Evolutionary conservation across 2,329 filamentous ascomycete genomes (phyloP).

Genomic region (Thielaviopsis euricoi): DNA sequence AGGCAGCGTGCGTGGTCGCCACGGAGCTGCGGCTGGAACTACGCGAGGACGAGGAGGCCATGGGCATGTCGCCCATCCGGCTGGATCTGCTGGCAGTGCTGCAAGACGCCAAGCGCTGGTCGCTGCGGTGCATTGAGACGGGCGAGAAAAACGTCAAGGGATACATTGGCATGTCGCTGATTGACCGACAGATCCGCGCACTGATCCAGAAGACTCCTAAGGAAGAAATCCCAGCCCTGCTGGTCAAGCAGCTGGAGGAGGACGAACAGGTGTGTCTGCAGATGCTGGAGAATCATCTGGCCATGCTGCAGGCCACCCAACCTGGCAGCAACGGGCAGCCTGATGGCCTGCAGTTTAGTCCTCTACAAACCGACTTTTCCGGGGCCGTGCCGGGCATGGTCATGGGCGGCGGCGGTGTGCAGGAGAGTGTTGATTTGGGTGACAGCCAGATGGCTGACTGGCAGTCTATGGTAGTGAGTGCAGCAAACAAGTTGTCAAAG

Average conservation of each 20-base stretch:
- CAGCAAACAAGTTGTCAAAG: background rate
- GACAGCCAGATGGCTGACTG: conserved; percentile 7
- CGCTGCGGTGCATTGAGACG: conserved; percentile 22
- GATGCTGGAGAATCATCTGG: conserved; percentile 18
- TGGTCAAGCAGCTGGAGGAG: conserved; percentile 24
- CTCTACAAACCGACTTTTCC: background rate
- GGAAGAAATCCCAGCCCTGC: conserved; percentile 18
- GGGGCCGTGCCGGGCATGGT: background rate
- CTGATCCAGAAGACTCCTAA: conserved; percentile 21
- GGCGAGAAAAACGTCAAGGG: conserved; percentile 41
- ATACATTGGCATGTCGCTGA: conserved; percentile 25
- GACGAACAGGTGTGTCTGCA: conserved; percentile 19
- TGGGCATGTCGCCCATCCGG: conserved; percentile 20
- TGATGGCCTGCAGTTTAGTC: background rate
- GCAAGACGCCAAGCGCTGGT: conserved; percentile 25
- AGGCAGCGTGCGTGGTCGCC: conserved; percentile 22
- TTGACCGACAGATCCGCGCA: conserved; percentile 26
- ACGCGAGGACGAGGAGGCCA: conserved; percentile 22
- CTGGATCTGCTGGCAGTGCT: conserved; percentile 27
- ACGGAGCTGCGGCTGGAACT: conserved; percentile 26
- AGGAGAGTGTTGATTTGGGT: background rate
- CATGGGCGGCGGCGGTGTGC: background rate
- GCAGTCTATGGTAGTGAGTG: conserved; percentile 4
- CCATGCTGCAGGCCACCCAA: background rate
- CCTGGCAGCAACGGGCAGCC: background rate